phyloP scores from a whole-genome alignment of 257 asterid genomes.

The Galeopsis tetrahit region DNA sequence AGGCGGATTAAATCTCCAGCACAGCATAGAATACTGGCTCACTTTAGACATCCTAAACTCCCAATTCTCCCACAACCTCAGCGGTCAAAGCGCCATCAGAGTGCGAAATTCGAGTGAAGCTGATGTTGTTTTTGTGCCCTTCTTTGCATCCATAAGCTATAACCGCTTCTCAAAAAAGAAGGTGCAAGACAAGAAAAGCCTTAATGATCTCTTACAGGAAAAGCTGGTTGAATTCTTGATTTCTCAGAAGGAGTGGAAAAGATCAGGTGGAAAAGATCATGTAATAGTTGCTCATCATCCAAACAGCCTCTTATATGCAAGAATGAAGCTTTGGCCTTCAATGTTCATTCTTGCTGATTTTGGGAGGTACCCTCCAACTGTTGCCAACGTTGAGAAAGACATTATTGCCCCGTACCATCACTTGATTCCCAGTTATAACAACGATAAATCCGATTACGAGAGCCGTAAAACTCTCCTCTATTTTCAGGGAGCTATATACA shows the following conservation, averaged over 20 bases:
- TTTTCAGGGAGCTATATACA: slow-evolving; percentile 85
- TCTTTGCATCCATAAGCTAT: slow-evolving; percentile 77
- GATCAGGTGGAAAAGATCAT: slow-evolving; percentile 78
- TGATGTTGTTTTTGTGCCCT: slow-evolving; percentile 77
- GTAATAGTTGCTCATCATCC: slow-evolving; percentile 85
- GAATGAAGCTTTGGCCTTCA: slow-evolving; percentile 80
- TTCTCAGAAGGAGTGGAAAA: slow-evolving; percentile 70
- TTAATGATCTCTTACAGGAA: slow-evolving; percentile 52
- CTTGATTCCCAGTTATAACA: slow-evolving; percentile 46
- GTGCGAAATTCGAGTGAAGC: slow-evolving; percentile 72
- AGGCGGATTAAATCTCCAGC: slow-evolving; percentile 83
- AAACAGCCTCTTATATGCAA: slow-evolving; percentile 70
- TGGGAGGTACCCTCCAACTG: slow-evolving; percentile 69
- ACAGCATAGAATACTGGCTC: slow-evolving; percentile 88
- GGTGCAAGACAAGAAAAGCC: slow-evolving; percentile 36
- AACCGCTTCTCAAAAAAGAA: slow-evolving; percentile 60
- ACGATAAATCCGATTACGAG: slow-evolving; percentile 57
- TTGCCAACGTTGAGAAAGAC: slow-evolving; percentile 81
- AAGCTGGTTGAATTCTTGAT: slow-evolving; percentile 61
- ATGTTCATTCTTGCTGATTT: slow-evolving; percentile 73
- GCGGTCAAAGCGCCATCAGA: slow-evolving; percentile 57
- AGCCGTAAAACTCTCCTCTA: slow-evolving; percentile 69
- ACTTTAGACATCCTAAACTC: slow-evolving; percentile 74
- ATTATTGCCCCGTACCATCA: slow-evolving; percentile 85
- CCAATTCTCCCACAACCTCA: slow-evolving; percentile 42